These are phyloP conservation scores for Entomortierella parvispora DNA, from an alignment of 192 early-diverging fungal genomes.

Conservation along the genomic window DNA sequence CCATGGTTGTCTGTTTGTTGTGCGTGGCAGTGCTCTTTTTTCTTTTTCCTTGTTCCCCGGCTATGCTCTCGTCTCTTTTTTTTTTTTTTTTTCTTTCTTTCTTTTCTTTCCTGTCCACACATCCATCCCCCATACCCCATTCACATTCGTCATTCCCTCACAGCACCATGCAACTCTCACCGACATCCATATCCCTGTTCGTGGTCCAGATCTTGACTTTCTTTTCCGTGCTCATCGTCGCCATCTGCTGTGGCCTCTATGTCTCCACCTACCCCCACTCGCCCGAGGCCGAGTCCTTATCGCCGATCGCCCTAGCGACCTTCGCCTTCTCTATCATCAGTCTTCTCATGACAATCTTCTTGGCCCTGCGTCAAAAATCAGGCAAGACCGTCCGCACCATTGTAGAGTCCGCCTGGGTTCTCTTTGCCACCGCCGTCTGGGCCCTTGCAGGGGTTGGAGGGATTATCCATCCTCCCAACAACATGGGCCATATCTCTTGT, in stretches of 20 bases:
- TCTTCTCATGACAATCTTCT: slow-evolving; percentile 12
- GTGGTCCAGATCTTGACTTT: slow-evolving; percentile 29
- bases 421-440: slow-evolving; percentile 27
- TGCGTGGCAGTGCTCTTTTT: too few species aligned
- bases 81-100: neutral
- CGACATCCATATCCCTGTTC: slow-evolving; percentile 39
- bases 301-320: slow-evolving; percentile 15
- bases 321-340: slow-evolving; percentile 23
- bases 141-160: neutral
- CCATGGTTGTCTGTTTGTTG: too few species aligned
- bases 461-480: slow-evolving; percentile 27
- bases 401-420: slow-evolving; percentile 19
- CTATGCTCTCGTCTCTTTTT: too few species aligned
- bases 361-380: slow-evolving; percentile 31
- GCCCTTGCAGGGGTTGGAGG: slow-evolving; percentile 22
- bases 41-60: too few species aligned
- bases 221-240: slow-evolving; percentile 31
- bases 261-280: slow-evolving; percentile 35
- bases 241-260: slow-evolving; percentile 25
- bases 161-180: slow-evolving; percentile 17
- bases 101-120: neutral
- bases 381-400: slow-evolving; percentile 23
- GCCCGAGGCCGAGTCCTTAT: slow-evolving; percentile 14
- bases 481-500: slow-evolving; percentile 25
- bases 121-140: neutral